phyloP scores from a whole-genome alignment of 2,329 filamentous ascomycete species.

The Blastomyces parvus region DNA sequence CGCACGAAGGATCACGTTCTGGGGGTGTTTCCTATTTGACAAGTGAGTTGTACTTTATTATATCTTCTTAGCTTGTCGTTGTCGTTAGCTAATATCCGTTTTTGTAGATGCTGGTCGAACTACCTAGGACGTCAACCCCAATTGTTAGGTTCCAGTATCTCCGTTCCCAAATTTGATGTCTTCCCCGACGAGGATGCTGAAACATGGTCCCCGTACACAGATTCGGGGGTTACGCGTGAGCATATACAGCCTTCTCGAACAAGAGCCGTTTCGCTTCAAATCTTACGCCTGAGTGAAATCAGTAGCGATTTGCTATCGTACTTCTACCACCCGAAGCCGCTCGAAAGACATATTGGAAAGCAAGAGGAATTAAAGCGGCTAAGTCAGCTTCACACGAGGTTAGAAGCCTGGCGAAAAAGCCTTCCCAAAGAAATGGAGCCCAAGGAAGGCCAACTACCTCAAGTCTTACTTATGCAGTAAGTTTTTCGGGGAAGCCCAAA shows the following conservation, averaged over 20 bases:
- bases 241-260: conserved; percentile 68
- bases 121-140: conserved; percentile 89
- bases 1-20: conserved; percentile 83
- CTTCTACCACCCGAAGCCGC: conserved; percentile 74
- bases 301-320: conserved; percentile 80
- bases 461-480: conserved; percentile 78
- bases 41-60: conserved; percentile 47
- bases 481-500: conserved; percentile 30
- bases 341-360: conserved; percentile 58
- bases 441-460: conserved; percentile 78
- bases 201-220: conserved; percentile 80
- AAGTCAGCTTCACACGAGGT: conserved; percentile 76
- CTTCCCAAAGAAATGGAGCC: conserved; percentile 80
- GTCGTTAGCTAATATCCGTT: not conserved
- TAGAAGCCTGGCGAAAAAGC: conserved; percentile 81
- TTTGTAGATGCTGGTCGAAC: conserved; percentile 74
- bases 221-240: conserved; percentile 64
- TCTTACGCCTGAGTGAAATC: conserved; percentile 80
- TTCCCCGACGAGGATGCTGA: conserved; percentile 81
- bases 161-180: conserved; percentile 79
- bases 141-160: conserved; percentile 67
- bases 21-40: conserved; percentile 97
- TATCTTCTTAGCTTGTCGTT: not conserved
- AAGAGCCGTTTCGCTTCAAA: conserved; percentile 69
- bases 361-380: conserved; percentile 82